phyloP scores from a whole-genome alignment of 2,329 filamentous ascomycete species.

The Acephala macrosclerotiorum region DNA sequence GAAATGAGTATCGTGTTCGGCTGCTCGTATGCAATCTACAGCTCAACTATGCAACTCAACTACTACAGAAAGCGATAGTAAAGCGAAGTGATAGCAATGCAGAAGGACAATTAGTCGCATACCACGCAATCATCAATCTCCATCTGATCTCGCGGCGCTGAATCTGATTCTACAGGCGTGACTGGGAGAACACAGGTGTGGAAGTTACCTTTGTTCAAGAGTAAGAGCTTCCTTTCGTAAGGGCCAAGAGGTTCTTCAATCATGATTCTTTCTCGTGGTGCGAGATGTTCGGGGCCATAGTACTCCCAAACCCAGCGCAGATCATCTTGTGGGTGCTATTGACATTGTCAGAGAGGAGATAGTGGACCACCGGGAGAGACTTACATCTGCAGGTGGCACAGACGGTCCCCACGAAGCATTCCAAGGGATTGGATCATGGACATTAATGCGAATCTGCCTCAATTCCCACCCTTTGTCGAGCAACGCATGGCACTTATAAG shows the following conservation, averaged over 20 bases:
- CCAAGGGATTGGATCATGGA: slow-evolving; percentile 47
- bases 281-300: slow-evolving; percentile 50
- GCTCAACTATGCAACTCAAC: background rate
- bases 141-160: background rate
- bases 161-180: background rate
- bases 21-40: slow-evolving; percentile 2
- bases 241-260: slow-evolving; percentile 61
- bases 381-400: slow-evolving; percentile 38
- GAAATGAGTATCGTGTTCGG: background rate
- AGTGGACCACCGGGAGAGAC: background rate
- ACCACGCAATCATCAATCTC: slow-evolving; percentile 2
- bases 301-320: slow-evolving; percentile 64
- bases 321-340: slow-evolving; percentile 35
- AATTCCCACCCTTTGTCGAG: slow-evolving; percentile 38
- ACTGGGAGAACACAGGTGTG: background rate
- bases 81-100: background rate
- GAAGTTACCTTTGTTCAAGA: slow-evolving; percentile 45
- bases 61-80: background rate
- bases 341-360: slow-evolving; percentile 4
- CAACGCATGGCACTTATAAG: slow-evolving; percentile 55
- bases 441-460: slow-evolving; percentile 33
- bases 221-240: slow-evolving; percentile 58
- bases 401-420: slow-evolving; percentile 37
- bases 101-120: background rate
- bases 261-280: slow-evolving; percentile 52